Conservation (phyloP, 177 flowering plant species). For the Telopea speciosissima region DNA sequence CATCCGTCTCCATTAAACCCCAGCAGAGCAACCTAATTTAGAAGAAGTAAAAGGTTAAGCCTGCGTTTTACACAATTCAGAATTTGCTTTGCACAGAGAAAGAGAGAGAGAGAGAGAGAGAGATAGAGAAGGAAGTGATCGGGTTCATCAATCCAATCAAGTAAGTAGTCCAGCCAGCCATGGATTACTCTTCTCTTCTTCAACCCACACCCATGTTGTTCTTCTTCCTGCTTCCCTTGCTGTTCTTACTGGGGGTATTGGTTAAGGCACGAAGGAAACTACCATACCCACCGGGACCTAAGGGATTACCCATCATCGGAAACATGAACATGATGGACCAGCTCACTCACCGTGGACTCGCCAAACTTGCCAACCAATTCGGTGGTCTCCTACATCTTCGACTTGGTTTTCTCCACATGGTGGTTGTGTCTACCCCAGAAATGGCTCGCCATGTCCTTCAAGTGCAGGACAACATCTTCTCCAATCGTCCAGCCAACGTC, state of each 20-base stretch:
- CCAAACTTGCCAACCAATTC: slow-evolving; percentile 42
- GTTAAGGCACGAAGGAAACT: slow-evolving; percentile 25
- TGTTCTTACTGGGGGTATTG: slow-evolving; percentile 22
- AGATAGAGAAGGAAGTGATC: not conserved
- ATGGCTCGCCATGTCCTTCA: slow-evolving; percentile 61
- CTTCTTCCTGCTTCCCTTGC: slow-evolving; percentile 25
- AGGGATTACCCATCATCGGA: slow-evolving; percentile 60
- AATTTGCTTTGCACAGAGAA: too few relatives aligned
- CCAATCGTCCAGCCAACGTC: slow-evolving; percentile 54
- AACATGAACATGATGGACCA: slow-evolving; percentile 72
- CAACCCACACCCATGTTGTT: slow-evolving; percentile 17
- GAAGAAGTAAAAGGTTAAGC: too few relatives aligned
- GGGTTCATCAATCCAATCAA: too few relatives aligned
- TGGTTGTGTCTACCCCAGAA: slow-evolving; percentile 50
- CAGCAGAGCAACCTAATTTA: not conserved
- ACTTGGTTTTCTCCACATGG: slow-evolving; percentile 51
- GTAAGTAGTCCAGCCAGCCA: too few relatives aligned
- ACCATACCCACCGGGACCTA: slow-evolving; percentile 70
- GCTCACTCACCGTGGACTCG: slow-evolving; percentile 72
- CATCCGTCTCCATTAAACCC: too few relatives aligned
- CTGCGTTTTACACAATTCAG: too few relatives aligned
- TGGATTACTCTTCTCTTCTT: slow-evolving; percentile 8
- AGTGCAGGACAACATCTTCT: slow-evolving; percentile 51
- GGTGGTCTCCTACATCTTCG: slow-evolving; percentile 61
- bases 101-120: not conserved